Base-by-base conservation (phyloP, 371 early-diverging fungal genomes). In the Apophysomyces ossiformis region DNA sequence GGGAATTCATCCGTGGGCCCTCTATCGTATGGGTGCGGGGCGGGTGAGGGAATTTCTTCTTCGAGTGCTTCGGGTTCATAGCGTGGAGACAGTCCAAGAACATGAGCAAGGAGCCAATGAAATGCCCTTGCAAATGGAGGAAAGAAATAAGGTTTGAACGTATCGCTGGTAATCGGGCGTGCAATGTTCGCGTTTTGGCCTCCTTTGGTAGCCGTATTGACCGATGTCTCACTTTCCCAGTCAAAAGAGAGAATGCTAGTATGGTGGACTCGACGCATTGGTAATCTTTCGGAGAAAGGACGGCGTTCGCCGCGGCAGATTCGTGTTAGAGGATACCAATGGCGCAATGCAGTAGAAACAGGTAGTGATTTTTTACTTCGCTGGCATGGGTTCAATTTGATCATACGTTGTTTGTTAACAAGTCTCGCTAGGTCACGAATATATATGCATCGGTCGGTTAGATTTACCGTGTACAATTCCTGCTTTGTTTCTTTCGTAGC, bases 91-190 rank as follows among this genome's bases (percentile, higher is more conserved):
- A 73, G 60, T 32, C 63, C 61, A 41, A 70, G 73, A 0, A 78
- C 26, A 15, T 18, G 16, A 0, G 58, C 5, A 9, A 78, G 59
- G 9, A 70, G 0, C 73, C 76, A 78, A 58, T 75, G 69, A 13
- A 73, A 54, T 36, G 58, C 21, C 60, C 44, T 73, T 7, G 79
- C 74, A 5, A 65, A 32, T 1, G 2, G 21, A 1, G 79, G 76
- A 56, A 46, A 46, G 1, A 39, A 16, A 36, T 70, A 74, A 0
- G 70, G 66, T 6, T 66, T 61, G 3, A 77, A 57, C 18, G 57
- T 60, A 18, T 64, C 67, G 1, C 54, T 50, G 4, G 54, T 50
- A 11, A 50, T 50, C 5, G 54, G 54, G 38, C 32, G 15, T 8
- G 38, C 37, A 26, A 56, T 18, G 16, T 5, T 7, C 16, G 44